Evolutionary conservation across 305 asterid genomes (phyloP), one percentile per base, ranked within the genome.

Genomic region (Fraxinus floribunda): DNA sequence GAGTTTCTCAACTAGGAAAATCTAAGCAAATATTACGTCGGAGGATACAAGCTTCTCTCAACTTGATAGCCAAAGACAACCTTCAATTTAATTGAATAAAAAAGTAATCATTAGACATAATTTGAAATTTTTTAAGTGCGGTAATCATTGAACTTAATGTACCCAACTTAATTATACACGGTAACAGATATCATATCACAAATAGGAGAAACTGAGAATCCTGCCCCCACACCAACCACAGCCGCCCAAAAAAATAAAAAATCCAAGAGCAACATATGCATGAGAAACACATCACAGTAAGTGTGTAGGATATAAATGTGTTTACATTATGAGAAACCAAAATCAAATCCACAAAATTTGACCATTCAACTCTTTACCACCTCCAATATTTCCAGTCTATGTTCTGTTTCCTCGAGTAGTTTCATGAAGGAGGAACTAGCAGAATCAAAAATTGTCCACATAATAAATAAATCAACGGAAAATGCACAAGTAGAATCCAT

Each of bases 321-420:
- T 41, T 10, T 10, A 41, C 3, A 41, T 30, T 30, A 41, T 41
- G 15, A 41, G 15, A 38, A 38, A 38, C 44, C 44, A 38, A 38
- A 38, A 38, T 38, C 8, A 38, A 38, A 38, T 38, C 44, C 44
- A 38, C 44, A 7, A 38, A 36, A 32, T 13, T 77, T 18, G 24
- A 80, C 89, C 70, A 79, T 7, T 38, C 44, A 38, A 38, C 44
- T 38, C 44, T 38, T 41, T 41, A 41, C 60, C 60, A 49, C 5
- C 16, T 49, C 20, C 4, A 49, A 11, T 16, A 49, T 49, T 49
- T 49, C 60, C 20, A 15, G 18, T 15, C 60, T 49, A 15, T 15
- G 60, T 49, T 49, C 20, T 49, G 60, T 49, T 49, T 49, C 60
- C 60, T 49, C n/a, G 6, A 15, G 60, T 49, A 49, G 60, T 49